Percentiles rank a stretch among this genome's conserved stretches.
Evolutionary conservation across 192 early-diverging fungal genomes (phyloP).

Genomic region (Pecoramyces ruminantium): DNA sequence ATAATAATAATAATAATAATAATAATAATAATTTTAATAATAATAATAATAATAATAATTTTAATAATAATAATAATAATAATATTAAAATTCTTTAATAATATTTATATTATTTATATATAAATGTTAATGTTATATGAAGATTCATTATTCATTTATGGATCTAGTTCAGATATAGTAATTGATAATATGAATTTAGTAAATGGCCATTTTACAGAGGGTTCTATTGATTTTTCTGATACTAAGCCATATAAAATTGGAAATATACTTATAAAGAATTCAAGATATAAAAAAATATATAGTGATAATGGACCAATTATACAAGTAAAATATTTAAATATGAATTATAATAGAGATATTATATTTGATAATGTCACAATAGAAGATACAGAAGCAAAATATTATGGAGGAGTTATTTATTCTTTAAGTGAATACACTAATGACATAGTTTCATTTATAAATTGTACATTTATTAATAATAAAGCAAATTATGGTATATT

Average conservation of each 20-base stretch:
- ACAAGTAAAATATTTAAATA: not conserved
- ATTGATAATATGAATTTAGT: not conserved
- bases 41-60: too few species aligned
- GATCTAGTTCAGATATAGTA: not conserved
- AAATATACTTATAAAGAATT: not conserved
- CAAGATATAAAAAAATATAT: not conserved
- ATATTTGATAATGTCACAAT: not conserved
- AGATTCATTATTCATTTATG: not conserved
- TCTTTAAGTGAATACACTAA: not conserved
- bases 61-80: too few species aligned
- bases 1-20: too few species aligned
- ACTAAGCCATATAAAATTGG: not conserved
- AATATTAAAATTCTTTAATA: too few species aligned
- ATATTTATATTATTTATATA: too few species aligned
- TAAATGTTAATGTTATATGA: too few species aligned
- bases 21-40: too few species aligned
- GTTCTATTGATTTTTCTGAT: not conserved
- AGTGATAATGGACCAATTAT: not conserved
- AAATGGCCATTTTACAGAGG: not conserved
- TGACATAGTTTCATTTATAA: not conserved
- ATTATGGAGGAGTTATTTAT: not conserved
- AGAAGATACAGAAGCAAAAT: not conserved
- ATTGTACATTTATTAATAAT: not conserved
- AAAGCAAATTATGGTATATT: not conserved
- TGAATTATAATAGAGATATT: not conserved